Percentiles rank a stretch among this genome's conserved stretches.
These are phyloP conservation scores for Guadua angustifolia DNA, from an alignment of 176 grass and related monocot genomes.

Conservation along the genomic window DNA sequence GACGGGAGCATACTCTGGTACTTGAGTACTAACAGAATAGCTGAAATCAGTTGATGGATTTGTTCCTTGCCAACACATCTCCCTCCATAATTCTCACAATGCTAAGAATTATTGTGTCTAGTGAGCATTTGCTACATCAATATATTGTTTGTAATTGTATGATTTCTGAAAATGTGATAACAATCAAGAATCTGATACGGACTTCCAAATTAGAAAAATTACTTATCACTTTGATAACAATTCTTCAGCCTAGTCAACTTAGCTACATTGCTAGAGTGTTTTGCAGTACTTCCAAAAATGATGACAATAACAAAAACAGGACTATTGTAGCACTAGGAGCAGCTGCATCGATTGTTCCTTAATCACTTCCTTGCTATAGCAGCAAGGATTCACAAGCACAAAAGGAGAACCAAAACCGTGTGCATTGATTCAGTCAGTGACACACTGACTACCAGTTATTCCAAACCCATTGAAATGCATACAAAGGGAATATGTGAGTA, in stretches of 20 bases:
- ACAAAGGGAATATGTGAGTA: neutral
- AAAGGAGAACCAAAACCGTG: neutral
- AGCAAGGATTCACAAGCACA: slow-evolving; percentile 27
- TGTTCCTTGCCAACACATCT: slow-evolving; percentile 98
- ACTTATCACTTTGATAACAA: neutral
- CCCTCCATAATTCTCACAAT: slow-evolving; percentile 72
- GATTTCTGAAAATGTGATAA: neutral
- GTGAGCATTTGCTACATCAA: slow-evolving; percentile 4
- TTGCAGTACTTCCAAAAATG: slow-evolving; percentile 14
- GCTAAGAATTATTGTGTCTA: slow-evolving; percentile 14
- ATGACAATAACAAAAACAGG: neutral
- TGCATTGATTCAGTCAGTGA: neutral
- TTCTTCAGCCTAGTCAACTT: neutral
- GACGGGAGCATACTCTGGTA: neutral
- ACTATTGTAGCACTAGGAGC: neutral
- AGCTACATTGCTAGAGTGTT: neutral
- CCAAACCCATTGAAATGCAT: slow-evolving; percentile 1
- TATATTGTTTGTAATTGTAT: slow-evolving; percentile 4
- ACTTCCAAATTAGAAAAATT: slow-evolving; percentile 7
- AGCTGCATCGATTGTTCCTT: slow-evolving; percentile 1
- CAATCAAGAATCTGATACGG: neutral
- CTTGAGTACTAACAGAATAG: slow-evolving; percentile 37
- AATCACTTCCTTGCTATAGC: neutral
- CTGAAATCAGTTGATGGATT: slow-evolving; percentile 98
- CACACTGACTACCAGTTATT: neutral